Evolutionary conservation across 73 alveolate species (phyloP).

Genomic region (Symbiodinium natans): DNA sequence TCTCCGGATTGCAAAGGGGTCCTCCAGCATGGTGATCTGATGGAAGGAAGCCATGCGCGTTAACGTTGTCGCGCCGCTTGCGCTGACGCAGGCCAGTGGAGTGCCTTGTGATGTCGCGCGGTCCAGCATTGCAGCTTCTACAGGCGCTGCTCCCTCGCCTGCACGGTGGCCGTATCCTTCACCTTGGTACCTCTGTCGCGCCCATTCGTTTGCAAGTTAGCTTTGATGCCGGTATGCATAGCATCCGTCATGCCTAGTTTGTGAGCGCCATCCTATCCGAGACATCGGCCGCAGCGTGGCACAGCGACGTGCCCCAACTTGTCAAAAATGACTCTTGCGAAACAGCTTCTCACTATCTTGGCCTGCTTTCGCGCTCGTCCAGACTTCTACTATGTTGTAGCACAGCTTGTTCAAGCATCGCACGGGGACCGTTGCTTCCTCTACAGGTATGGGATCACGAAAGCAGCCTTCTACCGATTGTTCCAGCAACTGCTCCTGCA

Average conservation of each 20-base stretch:
- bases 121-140: not conserved
- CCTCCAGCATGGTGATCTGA: no score
- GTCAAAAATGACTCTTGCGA: not conserved
- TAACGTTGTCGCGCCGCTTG: slow-evolving; percentile 50
- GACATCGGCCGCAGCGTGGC: slow-evolving; percentile 78
- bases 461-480: slow-evolving; percentile 76
- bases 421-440: not conserved
- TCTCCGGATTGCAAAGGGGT: no score
- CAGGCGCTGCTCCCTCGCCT: slow-evolving; percentile 45
- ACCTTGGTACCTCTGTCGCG: slow-evolving; percentile 84
- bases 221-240: no score
- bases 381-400: no score
- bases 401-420: not conserved
- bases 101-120: not conserved
- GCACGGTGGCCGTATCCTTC: slow-evolving; percentile 46
- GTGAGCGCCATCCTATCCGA: no score
- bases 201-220: not conserved
- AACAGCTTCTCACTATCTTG: not conserved
- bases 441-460: slow-evolving; percentile 77
- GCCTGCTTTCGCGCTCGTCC: no score
- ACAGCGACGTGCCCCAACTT: slow-evolving; percentile 56
- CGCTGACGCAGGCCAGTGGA: slow-evolving; percentile 52
- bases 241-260: no score
- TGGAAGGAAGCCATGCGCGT: slow-evolving; percentile 47
- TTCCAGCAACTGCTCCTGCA: slow-evolving; percentile 56